phyloP scores from a whole-genome alignment of 2,329 filamentous ascomycete species.

The Myriosclerotinia duriaeana region DNA sequence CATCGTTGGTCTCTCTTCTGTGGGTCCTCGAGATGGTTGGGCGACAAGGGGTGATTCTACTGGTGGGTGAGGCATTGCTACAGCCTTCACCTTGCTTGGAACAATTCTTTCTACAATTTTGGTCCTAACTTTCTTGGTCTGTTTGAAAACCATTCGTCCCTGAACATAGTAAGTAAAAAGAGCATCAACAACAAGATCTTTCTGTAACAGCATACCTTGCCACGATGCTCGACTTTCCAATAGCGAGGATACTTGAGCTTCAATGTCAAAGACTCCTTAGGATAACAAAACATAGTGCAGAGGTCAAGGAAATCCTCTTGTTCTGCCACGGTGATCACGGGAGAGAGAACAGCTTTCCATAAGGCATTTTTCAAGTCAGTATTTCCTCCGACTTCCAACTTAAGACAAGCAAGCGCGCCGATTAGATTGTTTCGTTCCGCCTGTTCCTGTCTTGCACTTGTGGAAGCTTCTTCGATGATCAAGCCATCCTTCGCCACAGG shows the following conservation, averaged over 20 bases:
- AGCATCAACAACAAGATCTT: not conserved
- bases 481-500: conserved; percentile 36
- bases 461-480: conserved; percentile 49
- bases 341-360: conserved; percentile 52
- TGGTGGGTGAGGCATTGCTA: conserved; percentile 17
- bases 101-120: conserved; percentile 21
- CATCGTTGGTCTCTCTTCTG: conserved; percentile 15
- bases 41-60: not conserved
- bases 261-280: conserved; percentile 49
- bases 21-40: not conserved
- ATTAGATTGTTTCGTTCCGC: conserved; percentile 51
- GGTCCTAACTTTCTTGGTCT: conserved; percentile 37
- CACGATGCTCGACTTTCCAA: conserved; percentile 46
- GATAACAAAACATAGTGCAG: conserved; percentile 51
- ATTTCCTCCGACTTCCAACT: conserved; percentile 49
- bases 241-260: conserved; percentile 50
- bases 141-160: conserved; percentile 38
- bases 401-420: conserved; percentile 50
- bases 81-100: conserved; percentile 10
- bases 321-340: conserved; percentile 49
- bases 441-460: conserved; percentile 48
- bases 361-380: conserved; percentile 47
- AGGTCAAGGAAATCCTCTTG: conserved; percentile 53
- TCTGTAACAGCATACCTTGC: conserved; percentile 40
- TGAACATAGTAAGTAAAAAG: conserved; percentile 26